These are phyloP conservation scores for Nannochloropsis granulata DNA, from an alignment of 108 stramenopile genomes.

Conservation along the genomic window DNA sequence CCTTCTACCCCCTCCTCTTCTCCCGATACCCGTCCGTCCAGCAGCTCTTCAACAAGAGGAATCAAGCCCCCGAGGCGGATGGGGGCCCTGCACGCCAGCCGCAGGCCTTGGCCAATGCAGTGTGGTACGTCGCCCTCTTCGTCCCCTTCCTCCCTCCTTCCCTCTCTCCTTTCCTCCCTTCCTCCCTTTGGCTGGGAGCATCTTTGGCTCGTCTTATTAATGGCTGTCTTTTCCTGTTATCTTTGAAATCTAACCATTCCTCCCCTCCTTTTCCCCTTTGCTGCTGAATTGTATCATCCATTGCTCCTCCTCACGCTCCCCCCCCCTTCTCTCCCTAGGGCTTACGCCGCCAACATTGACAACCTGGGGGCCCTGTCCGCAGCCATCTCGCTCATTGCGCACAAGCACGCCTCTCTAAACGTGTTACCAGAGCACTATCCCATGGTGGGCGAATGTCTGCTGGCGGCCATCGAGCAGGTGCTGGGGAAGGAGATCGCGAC, in stretches of 20 bases:
- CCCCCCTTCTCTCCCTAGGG: neutral
- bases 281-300: too few species aligned
- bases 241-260: too few species aligned
- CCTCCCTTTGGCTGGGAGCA: too few species aligned
- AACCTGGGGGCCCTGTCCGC: slow-evolving; percentile 1
- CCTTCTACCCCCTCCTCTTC: slow-evolving; percentile 20
- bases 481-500: slow-evolving; percentile 12
- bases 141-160: too few species aligned
- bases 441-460: slow-evolving; percentile 12
- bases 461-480: slow-evolving; percentile 19
- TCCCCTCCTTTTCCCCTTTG: too few species aligned
- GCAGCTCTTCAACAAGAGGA: slow-evolving; percentile 19
- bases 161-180: too few species aligned
- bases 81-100: slow-evolving; percentile 6
- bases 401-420: slow-evolving; percentile 10
- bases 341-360: slow-evolving; percentile 22
- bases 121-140: neutral
- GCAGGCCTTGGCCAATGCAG: slow-evolving; percentile 15
- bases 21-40: slow-evolving; percentile 11
- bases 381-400: slow-evolving; percentile 14
- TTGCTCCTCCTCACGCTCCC: too few species aligned
- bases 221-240: too few species aligned
- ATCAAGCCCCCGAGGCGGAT: neutral
- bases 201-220: too few species aligned
- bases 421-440: slow-evolving; percentile 27